Percentiles rank a stretch among this genome's conserved stretches.
Conservation (phyloP, 768 basidiomycete genomes). For the Psilocybe sp. region DNA sequence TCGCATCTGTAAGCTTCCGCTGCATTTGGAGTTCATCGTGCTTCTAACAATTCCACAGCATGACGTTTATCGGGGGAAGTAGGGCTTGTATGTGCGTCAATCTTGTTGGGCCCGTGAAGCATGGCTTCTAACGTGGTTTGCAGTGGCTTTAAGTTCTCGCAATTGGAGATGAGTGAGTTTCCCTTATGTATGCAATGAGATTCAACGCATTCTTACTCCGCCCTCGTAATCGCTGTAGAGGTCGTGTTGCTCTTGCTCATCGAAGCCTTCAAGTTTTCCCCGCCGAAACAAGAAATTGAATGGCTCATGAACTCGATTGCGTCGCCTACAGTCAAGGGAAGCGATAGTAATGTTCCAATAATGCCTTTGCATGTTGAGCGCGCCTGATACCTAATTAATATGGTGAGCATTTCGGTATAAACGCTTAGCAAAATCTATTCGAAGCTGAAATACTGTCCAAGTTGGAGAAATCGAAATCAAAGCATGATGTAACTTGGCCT, state of each 20-base stretch:
- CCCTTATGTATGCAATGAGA: background rate
- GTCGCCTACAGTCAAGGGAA: constrained; percentile 9
- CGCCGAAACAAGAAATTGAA: constrained; percentile 18
- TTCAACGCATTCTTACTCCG: background rate
- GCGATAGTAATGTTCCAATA: background rate
- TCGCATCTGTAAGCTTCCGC: constrained; percentile 17
- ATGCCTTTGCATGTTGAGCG: too few relatives aligned
- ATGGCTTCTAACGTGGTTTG: background rate
- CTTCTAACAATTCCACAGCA: constrained; percentile 4
- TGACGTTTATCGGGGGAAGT: constrained; percentile 41
- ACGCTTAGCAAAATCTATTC: too few relatives aligned
- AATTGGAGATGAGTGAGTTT: constrained; percentile 49
- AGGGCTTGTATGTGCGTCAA: constrained; percentile 42
- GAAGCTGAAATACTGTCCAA: too few relatives aligned
- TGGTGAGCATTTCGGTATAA: too few relatives aligned
- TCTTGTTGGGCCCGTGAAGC: background rate
- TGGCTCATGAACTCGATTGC: constrained; percentile 27
- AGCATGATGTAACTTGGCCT: too few relatives aligned
- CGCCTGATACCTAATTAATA: too few relatives aligned
- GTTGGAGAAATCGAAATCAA: too few relatives aligned
- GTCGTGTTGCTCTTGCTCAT: constrained; percentile 19
- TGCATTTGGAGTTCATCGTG: background rate
- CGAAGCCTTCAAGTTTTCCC: constrained; percentile 19
- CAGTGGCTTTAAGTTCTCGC: constrained; percentile 53
- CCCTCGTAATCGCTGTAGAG: constrained; percentile 11